Percentiles rank a stretch among this genome's conserved stretches.
Evolutionary conservation across 257 asterid genomes (phyloP).

Genomic region (Forsythia viridissima): DNA sequence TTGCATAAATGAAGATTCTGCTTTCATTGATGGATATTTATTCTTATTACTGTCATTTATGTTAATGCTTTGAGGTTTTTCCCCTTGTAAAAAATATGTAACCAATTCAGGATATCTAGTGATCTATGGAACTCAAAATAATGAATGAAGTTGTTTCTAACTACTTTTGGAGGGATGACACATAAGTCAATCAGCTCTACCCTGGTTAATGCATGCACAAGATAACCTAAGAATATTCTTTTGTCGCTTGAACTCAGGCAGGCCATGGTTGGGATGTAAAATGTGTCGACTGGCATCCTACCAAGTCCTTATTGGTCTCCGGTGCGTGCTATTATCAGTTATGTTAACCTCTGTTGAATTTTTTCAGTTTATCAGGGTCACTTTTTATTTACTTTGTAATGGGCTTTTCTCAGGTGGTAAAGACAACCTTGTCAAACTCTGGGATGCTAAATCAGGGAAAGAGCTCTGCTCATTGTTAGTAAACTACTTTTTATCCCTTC

Average conservation of each 20-base stretch:
- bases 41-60: neutral
- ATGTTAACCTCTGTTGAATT: neutral
- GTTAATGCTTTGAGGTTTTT: neutral
- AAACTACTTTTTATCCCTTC: slow-evolving; percentile 14
- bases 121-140: neutral
- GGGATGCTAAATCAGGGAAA: slow-evolving; percentile 97
- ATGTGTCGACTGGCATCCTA: slow-evolving; percentile 99
- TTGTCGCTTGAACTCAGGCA: slow-evolving; percentile 91
- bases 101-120: neutral
- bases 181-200: neutral
- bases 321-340: slow-evolving; percentile 50
- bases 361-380: slow-evolving; percentile 5
- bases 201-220: slow-evolving; percentile 20
- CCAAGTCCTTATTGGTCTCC: slow-evolving; percentile 88
- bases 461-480: slow-evolving; percentile 95
- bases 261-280: slow-evolving; percentile 99
- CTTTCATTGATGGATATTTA: neutral
- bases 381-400: slow-evolving; percentile 15
- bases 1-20: neutral
- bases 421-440: slow-evolving; percentile 96
- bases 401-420: slow-evolving; percentile 77
- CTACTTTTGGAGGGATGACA: neutral
- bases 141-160: neutral
- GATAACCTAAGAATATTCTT: slow-evolving; percentile 59
- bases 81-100: neutral